Percentiles rank a stretch among this genome's conserved stretches.
These are phyloP conservation scores for Podaxis sp. DNA, from an alignment of 768 basidiomycete species.

Conservation along the genomic window DNA sequence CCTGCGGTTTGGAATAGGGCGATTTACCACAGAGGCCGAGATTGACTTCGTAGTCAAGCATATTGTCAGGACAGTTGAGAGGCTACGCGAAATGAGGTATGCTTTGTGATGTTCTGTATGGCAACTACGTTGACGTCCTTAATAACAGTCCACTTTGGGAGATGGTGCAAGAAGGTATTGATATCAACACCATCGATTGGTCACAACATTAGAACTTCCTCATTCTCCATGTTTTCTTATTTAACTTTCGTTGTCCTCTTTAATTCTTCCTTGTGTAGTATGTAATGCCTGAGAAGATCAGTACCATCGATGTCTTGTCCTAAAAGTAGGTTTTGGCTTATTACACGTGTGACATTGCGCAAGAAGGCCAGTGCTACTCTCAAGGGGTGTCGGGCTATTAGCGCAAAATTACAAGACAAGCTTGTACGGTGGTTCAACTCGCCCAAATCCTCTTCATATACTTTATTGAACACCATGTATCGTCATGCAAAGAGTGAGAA, in stretches of 20 bases:
- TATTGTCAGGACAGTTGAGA: constrained; percentile 82
- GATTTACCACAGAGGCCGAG: constrained; percentile 97
- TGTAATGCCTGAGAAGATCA: neutral
- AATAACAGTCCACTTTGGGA: constrained; percentile 86
- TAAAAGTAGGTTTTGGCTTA: too few species aligned
- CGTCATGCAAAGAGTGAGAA: neutral
- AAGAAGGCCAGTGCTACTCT: too few species aligned
- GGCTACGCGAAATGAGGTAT: constrained; percentile 90
- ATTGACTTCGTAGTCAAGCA: constrained; percentile 90
- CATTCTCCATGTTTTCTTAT: neutral
- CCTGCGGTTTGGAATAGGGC: constrained; percentile 93
- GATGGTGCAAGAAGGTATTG: constrained; percentile 99
- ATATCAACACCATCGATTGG: constrained; percentile 94
- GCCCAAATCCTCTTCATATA: neutral
- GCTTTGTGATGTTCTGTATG: constrained; percentile 16
- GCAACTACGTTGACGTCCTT: constrained; percentile 11
- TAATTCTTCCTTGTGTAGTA: neutral
- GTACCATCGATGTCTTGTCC: neutral
- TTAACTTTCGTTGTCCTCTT: neutral
- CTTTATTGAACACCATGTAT: neutral
- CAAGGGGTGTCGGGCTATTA: too few species aligned
- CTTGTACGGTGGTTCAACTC: neutral
- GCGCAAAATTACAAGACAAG: too few species aligned
- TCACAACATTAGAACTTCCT: constrained; percentile 66
- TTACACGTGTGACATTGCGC: too few species aligned